phyloP scores from a whole-genome alignment of 495 filamentous ascomycete genomes.

The Lindgomyces ingoldianus region DNA sequence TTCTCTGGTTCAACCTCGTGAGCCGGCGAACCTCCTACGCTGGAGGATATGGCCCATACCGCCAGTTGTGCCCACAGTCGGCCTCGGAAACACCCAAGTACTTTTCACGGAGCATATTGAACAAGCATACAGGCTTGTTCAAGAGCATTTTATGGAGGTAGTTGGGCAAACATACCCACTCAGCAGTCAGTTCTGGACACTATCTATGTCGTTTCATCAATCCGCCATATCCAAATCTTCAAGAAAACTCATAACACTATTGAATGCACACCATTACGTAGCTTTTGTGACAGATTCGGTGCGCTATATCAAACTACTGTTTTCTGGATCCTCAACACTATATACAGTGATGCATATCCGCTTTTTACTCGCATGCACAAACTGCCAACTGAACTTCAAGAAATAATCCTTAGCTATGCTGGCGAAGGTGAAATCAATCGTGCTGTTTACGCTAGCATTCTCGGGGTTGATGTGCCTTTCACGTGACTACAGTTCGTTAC shows the following conservation, averaged over 20 bases:
- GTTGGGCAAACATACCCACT: not conserved
- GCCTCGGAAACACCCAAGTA: not conserved
- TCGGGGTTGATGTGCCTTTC: constrained; percentile 1
- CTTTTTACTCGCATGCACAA: not conserved
- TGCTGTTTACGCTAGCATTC: not conserved
- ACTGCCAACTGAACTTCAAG: constrained; percentile 6
- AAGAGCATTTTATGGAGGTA: not conserved
- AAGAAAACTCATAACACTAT: not conserved
- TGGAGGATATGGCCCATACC: constrained; percentile 8
- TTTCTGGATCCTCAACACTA: constrained; percentile 2
- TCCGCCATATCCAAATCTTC: not conserved
- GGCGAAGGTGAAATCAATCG: not conserved
- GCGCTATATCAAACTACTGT: not conserved
- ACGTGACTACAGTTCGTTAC: not conserved
- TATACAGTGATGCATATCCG: not conserved
- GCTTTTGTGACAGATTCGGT: not conserved
- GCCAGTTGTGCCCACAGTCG: not conserved
- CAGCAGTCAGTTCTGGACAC: not conserved
- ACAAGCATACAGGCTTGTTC: not conserved
- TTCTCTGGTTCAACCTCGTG: not conserved
- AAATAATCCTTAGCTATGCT: not conserved
- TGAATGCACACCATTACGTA: not conserved
- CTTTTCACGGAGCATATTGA: not conserved
- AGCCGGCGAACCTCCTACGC: not conserved
- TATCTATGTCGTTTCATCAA: constrained; percentile 1